Evolutionary conservation across 2,329 filamentous ascomycete genomes (phyloP), one percentile per base, ranked within the genome.

Genomic region (Arthrobotrys megalospora): DNA sequence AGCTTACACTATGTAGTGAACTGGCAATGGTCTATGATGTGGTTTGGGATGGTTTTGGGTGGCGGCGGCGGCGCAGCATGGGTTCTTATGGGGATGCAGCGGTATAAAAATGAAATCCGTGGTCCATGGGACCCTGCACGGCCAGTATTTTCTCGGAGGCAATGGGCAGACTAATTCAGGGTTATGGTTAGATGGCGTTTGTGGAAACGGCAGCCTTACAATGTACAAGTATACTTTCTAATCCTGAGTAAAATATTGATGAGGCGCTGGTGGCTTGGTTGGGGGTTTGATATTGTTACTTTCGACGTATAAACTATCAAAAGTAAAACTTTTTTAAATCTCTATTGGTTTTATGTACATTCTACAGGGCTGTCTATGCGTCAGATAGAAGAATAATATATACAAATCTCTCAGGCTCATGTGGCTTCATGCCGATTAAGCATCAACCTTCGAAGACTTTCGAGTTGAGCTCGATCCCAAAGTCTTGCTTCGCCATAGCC

Each of bases 21-120:
- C 81, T 86, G 88, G 87, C 84, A 86, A 64, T 86, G 89, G 69
- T 87, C 88, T 32, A 84, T 95, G 24, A 86, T 92, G 1, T 96
- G 96, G 80, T 86, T 97, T 5, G 93, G 93, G 4, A 82, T 95
- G 8, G 86, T 93, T 21, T 90, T 91, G 3, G 84, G 97, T 67
- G 91, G 90, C 1, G 97, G 97, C 90, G 96, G 95, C 1, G 91
- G 94, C 11, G 97, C 94, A 84, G 97, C 93, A 83, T 98, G 94
- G 95, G 98, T 96, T 94, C 86, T 99, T 80, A 98, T 99, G 82
- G 93, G 94, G 7, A 85, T 99, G 84, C 96, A 99, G 85, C 95
- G 97, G 86, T 99, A 98, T 85, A 99, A 99, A 87, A 98, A 98
- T 84, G 96, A 98, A 85, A 97, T 99, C 81, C 93, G 94, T 83